Conservation (phyloP, 2,329 filamentous ascomycete species). For the Westerdykella sp. region DNA sequence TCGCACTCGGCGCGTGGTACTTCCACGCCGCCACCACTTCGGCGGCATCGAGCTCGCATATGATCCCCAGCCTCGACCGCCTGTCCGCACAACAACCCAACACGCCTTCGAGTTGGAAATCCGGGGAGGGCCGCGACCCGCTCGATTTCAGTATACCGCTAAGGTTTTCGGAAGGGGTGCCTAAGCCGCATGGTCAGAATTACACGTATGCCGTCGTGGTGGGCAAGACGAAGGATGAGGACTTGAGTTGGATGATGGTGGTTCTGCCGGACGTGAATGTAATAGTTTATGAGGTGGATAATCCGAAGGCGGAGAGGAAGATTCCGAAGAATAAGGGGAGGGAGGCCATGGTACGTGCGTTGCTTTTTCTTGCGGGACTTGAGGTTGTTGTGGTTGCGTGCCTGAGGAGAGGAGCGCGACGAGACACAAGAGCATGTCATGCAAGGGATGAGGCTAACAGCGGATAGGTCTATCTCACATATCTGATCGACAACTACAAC, state of each 20-base stretch:
- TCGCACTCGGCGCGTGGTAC: slow-evolving; percentile 30
- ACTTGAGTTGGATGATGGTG: slow-evolving; percentile 33
- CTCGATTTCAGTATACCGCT: slow-evolving; percentile 34
- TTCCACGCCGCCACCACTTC: slow-evolving; percentile 8
- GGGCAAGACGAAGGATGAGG: slow-evolving; percentile 35
- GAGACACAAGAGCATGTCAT: neutral
- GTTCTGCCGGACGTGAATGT: slow-evolving; percentile 30
- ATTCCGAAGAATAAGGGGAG: slow-evolving; percentile 55
- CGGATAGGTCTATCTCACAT: slow-evolving; percentile 49
- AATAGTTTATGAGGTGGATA: slow-evolving; percentile 48
- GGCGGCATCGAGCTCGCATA: slow-evolving; percentile 11
- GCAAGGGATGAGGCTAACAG: neutral
- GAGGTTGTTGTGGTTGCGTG: slow-evolving; percentile 37
- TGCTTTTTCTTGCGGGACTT: slow-evolving; percentile 59
- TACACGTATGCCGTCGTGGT: slow-evolving; percentile 34
- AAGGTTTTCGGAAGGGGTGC: slow-evolving; percentile 24
- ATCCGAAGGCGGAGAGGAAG: slow-evolving; percentile 44
- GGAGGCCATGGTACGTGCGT: slow-evolving; percentile 56
- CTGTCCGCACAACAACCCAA: slow-evolving; percentile 6
- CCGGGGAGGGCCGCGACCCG: slow-evolving; percentile 16
- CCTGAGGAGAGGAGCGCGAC: neutral
- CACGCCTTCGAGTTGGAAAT: neutral
- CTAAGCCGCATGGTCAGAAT: slow-evolving; percentile 31
- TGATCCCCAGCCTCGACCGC: slow-evolving; percentile 7
- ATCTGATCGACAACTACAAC: slow-evolving; percentile 58